Evolutionary conservation across 805 yeast species (phyloP), one percentile per base, ranked within the genome.

Genomic region (Candida hungchunana): DNA sequence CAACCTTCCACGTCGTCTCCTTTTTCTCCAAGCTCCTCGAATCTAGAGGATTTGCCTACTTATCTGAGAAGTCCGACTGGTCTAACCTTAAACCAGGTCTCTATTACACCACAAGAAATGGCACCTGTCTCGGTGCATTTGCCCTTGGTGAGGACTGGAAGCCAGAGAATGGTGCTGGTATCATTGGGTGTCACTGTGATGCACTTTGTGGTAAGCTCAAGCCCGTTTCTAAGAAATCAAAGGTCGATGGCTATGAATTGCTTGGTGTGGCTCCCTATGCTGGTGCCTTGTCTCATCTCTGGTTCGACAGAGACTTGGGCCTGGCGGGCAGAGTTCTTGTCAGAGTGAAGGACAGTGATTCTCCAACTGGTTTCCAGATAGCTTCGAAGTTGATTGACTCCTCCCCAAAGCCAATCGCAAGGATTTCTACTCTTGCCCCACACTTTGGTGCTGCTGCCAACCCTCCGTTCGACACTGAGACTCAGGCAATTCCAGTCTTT

Each of bases 241-340:
- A 68, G 8, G 75, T 79, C 12, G 88, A 82, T 39, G 94, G 94
- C 20, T 86, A 73, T 58, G 85, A 82, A 46, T 61, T 81, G 31
- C 64, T 86, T 20, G 96, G 94, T 6, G 86, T 83, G 26, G 90
- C 95, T 0, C 87, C 90, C 2, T 86, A 86, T 56, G 77, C 86
- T 15, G 93, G 93, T 22, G 79, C 84, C 3, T 58, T 82, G 46
- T 64, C 67, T 20, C 67, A 68, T 16, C 59, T 75, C 27, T 82
- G 94, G 88, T 77, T 84, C 71, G 95, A 86, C 58, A 73, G 95
- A 56, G 96, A 86, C 57, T 70, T 86, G 41, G 93, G 94, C 30
- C 58, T 86, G 43, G 95, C 88, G 33, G 96, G 96, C 30, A 69
- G 86, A 40, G 71, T 86, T 17, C 63, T 83, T 34, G 73, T 76